Evolutionary conservation across 257 asterid species (phyloP).

Genomic region (Pogostemon cablin): DNA sequence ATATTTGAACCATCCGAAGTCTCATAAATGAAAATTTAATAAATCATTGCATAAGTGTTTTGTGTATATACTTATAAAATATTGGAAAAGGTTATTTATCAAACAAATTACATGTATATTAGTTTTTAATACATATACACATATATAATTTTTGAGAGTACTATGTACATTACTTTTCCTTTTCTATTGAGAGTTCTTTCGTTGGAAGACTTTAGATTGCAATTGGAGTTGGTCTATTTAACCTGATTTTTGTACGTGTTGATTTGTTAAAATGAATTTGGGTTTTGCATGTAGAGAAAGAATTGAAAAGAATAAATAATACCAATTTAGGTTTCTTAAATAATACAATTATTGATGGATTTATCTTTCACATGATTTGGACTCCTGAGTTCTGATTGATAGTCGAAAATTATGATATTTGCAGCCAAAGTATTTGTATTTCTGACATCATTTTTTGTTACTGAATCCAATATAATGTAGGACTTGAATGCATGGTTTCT

Average conservation of each 20-base stretch:
- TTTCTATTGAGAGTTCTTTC: slow-evolving; percentile 9
- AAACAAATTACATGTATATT: too few species aligned
- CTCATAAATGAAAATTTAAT: too few species aligned
- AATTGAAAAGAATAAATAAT: neutral
- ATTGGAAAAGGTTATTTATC: too few species aligned
- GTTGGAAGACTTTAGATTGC: slow-evolving; percentile 16
- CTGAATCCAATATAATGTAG: slow-evolving; percentile 10
- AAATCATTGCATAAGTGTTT: too few species aligned
- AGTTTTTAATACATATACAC: too few species aligned
- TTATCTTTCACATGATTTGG: slow-evolving; percentile 18
- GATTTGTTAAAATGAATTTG: slow-evolving; percentile 21
- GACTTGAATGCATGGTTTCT: slow-evolving; percentile 19
- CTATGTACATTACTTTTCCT: slow-evolving; percentile 7
- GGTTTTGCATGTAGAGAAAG: neutral
- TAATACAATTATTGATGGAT: neutral
- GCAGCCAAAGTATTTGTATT: neutral
- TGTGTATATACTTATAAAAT: too few species aligned
- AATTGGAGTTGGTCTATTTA: slow-evolving; percentile 17
- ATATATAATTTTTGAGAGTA: too few species aligned
- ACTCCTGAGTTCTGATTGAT: slow-evolving; percentile 9
- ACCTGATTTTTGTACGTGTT: neutral
- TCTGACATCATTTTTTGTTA: neutral
- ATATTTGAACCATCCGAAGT: too few species aligned
- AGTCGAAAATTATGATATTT: slow-evolving; percentile 10
- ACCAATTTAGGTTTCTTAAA: neutral